These are phyloP conservation scores for Solanum lycopersicoides DNA, from an alignment of 257 asterid species.

Conservation along the genomic window DNA sequence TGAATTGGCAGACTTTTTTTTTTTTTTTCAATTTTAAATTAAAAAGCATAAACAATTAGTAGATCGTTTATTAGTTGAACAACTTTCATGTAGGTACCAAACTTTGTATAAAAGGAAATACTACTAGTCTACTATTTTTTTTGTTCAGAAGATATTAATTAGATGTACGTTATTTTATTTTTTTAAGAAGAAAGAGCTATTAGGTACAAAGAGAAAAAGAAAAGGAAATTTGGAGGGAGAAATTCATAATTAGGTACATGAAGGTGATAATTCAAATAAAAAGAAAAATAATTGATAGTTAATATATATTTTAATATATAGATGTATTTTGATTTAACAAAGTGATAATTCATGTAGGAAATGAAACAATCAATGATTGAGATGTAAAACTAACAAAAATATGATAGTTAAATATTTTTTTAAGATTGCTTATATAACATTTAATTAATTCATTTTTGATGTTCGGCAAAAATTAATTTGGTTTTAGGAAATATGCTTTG, in stretches of 20 bases:
- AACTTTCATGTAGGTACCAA: neutral
- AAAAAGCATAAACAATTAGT: neutral
- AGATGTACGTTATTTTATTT: neutral
- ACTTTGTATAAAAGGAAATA: neutral
- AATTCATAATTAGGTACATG: neutral
- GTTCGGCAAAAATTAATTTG: too few relatives aligned
- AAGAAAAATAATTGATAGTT: too few relatives aligned
- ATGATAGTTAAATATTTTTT: too few relatives aligned
- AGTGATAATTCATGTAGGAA: neutral
- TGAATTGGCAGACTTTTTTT: neutral
- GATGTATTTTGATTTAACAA: too few relatives aligned
- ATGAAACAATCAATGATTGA: neutral
- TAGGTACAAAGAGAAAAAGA: neutral
- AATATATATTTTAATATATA: too few relatives aligned
- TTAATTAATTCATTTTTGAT: neutral
- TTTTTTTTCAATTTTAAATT: neutral
- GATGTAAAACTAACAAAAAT: neutral
- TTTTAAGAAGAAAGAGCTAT: neutral
- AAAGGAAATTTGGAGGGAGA: neutral
- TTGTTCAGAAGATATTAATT: neutral
- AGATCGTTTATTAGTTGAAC: neutral
- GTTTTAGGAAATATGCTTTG: too few relatives aligned
- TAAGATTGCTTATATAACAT: neutral
- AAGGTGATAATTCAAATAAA: too few relatives aligned
- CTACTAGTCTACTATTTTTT: neutral